Conservation (phyloP, 805 yeast species). For the Suhomyces sp. region DNA sequence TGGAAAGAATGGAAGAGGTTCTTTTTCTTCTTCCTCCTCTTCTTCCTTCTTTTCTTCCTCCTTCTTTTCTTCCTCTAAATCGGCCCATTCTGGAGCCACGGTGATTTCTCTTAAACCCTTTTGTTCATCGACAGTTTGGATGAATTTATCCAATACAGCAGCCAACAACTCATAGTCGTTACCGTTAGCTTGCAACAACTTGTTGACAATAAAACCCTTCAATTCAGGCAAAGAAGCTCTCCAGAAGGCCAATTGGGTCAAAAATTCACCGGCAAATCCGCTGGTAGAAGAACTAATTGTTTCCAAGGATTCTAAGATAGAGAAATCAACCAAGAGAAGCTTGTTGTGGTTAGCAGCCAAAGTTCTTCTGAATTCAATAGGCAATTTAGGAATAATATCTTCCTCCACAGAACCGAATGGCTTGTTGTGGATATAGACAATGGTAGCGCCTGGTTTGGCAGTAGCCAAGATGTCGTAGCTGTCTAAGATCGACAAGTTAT, state of each 20-base stretch:
- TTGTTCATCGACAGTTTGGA: slow-evolving; percentile 54
- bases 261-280: slow-evolving; percentile 73
- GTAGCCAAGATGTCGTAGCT: slow-evolving; percentile 62
- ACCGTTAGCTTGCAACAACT: slow-evolving; percentile 77
- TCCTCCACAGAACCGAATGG: slow-evolving; percentile 39
- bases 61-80: slow-evolving; percentile 31
- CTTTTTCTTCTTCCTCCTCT: slow-evolving; percentile 23
- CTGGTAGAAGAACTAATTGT: slow-evolving; percentile 50
- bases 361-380: slow-evolving; percentile 49
- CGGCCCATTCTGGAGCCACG: slow-evolving; percentile 32
- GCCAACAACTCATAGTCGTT: slow-evolving; percentile 77
- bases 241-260: slow-evolving; percentile 82
- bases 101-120: slow-evolving; percentile 37
- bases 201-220: slow-evolving; percentile 66
- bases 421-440: slow-evolving; percentile 45
- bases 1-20: slow-evolving; percentile 47
- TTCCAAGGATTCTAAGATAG: slow-evolving; percentile 61
- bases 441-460: slow-evolving; percentile 52
- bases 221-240: slow-evolving; percentile 58
- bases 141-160: slow-evolving; percentile 62
- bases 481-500: slow-evolving; percentile 52
- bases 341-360: slow-evolving; percentile 52
- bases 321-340: slow-evolving; percentile 59
- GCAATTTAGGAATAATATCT: slow-evolving; percentile 52
- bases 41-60: slow-evolving; percentile 15